phyloP scores from a whole-genome alignment of 305 asterid genomes.

The Petunia hybrid region DNA sequence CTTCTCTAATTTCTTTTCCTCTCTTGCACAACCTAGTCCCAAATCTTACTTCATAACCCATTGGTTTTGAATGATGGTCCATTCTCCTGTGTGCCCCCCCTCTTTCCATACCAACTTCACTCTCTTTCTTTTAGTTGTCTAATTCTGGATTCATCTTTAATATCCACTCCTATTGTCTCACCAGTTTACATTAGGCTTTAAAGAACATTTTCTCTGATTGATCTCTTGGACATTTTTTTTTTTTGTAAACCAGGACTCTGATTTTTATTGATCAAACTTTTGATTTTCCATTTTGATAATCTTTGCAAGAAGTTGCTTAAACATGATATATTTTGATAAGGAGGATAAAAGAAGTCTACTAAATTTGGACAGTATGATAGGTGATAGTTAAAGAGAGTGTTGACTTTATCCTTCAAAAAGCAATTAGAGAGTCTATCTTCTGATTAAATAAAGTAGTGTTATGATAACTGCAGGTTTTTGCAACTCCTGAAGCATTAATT shows the following conservation, averaged over 20 bases:
- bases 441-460: not conserved
- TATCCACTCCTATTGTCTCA: not conserved
- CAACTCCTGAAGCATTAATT: constrained; percentile 88
- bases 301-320: not conserved
- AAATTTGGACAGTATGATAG: not conserved
- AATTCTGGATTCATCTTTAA: not conserved
- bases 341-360: not conserved
- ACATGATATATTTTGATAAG: not conserved
- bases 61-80: not conserved
- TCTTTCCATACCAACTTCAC: not conserved
- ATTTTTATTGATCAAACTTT: not conserved
- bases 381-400: not conserved
- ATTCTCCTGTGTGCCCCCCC: not conserved
- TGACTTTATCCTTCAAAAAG: not conserved
- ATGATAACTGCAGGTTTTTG: constrained; percentile 64
- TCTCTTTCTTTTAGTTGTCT: not conserved
- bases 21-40: not conserved
- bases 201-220: not conserved
- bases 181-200: not conserved
- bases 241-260: not conserved
- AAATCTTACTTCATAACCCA: not conserved
- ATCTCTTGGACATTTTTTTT: not conserved
- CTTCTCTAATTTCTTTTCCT: not conserved
- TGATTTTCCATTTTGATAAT: not conserved
- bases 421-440: not conserved